Percentiles rank a stretch among this genome's conserved stretches.
phyloP scores from a whole-genome alignment of 2,329 filamentous ascomycete genomes.

The Lecanoromycetidae sp. region DNA sequence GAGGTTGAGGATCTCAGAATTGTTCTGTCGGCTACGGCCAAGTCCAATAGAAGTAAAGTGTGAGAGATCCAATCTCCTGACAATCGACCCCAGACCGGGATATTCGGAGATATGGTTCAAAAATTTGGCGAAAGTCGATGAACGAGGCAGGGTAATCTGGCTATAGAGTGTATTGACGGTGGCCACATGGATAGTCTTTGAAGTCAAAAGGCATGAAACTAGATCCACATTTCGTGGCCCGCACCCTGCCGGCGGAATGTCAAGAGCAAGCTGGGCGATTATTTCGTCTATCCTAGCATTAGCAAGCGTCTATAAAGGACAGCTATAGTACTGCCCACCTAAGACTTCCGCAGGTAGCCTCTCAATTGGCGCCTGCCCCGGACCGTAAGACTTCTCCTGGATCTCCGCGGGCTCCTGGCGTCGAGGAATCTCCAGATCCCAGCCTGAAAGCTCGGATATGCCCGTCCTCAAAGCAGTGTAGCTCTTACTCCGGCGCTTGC shows the following conservation, averaged over 20 bases:
- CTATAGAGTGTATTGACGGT: slow-evolving; percentile 65
- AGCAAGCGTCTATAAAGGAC: not conserved
- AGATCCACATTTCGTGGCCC: slow-evolving; percentile 66
- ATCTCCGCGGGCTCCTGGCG: slow-evolving; percentile 19
- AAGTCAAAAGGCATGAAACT: slow-evolving; percentile 64
- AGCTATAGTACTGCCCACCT: slow-evolving; percentile 11
- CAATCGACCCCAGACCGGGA: slow-evolving; percentile 58
- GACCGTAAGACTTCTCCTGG: slow-evolving; percentile 20
- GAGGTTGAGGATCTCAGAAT: slow-evolving; percentile 61
- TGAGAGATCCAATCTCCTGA: slow-evolving; percentile 70
- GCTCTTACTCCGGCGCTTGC: slow-evolving; percentile 33
- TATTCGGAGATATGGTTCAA: slow-evolving; percentile 56
- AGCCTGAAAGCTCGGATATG: slow-evolving; percentile 26
- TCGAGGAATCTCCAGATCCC: slow-evolving; percentile 31
- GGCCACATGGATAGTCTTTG: slow-evolving; percentile 58
- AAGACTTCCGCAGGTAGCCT: slow-evolving; percentile 34
- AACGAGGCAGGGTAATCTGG: slow-evolving; percentile 72
- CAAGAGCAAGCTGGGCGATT: slow-evolving; percentile 60
- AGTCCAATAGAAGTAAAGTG: slow-evolving; percentile 72
- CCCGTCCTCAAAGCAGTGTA: slow-evolving; percentile 29
- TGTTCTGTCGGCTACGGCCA: slow-evolving; percentile 63
- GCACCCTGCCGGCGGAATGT: slow-evolving; percentile 63
- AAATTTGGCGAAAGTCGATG: slow-evolving; percentile 71
- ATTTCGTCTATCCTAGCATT: slow-evolving; percentile 47
- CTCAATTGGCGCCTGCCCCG: slow-evolving; percentile 46